Evolutionary conservation across 108 stramenopile species (phyloP), one percentile per base, ranked within the genome.

Genomic region (Skeletonema tropicum): DNA sequence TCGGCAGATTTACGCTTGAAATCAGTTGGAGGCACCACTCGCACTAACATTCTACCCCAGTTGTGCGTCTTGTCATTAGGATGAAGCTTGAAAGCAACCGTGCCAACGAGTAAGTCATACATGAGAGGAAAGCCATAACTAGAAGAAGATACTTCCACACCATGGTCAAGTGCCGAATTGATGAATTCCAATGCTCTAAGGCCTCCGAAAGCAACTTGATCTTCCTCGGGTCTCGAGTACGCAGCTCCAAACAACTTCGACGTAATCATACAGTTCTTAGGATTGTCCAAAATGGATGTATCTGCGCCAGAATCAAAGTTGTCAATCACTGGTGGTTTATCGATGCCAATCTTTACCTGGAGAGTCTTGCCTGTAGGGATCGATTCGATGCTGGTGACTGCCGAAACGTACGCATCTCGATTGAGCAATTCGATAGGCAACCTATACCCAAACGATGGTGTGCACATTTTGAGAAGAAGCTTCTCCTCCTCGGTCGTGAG

Each of bases 61-160:
- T 97, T 97, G 68, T 93, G 93, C 30, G 94, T 84, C 75, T 88
- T 89, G 71, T 99, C 99, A 58, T 90, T 95, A 7, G 97, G 94
- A 59, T 97, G 93, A 7, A 99, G 82, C 68, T 94, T 95, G 77
- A 98, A 92, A 15, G 74, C 82, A 35, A 99, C 92, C 13, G 95
- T 97, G 31, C 94, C 94, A 2, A 94, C 97, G 66, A 98, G 76
- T 60, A 98, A 66, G 66, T 98, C 97, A 79, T 98, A 99, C 76
- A 98, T 79, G 48, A 99, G 86, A 8, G 96, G 97, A 68, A 99
- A 99, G 19, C 99, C 99, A 58, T 97, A 94, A 68, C 89, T 85
- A 29, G 90, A 79, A 3, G 96, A 96, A 14, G 93, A 84, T 58
- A 99, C 73, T 76, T 94, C 94, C 11, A 98, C 83, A 25, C 96